phyloP scores from a whole-genome alignment of 352 stramenopile genomes.

The Ophiocytium majus region DNA sequence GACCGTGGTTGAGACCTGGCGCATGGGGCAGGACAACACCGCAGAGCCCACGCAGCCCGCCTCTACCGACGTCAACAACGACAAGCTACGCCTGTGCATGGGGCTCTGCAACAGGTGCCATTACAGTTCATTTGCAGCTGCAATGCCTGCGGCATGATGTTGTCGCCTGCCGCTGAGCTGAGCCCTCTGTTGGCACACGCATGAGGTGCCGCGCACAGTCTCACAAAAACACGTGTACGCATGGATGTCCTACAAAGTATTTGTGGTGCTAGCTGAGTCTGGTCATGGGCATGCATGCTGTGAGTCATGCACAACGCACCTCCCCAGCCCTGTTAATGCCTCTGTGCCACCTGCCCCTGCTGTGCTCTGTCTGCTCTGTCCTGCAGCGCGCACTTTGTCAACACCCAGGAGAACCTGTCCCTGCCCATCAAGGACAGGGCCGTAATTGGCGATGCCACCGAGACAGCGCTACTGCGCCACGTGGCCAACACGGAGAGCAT shows the following conservation, averaged over 20 bases:
- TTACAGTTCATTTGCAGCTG: not conserved
- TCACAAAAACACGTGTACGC: no score
- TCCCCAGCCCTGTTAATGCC: not conserved
- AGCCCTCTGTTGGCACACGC: no score
- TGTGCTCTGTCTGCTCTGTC: not conserved
- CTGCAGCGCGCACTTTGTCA: slow-evolving; percentile 20
- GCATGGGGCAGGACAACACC: not conserved
- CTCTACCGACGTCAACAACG: not conserved
- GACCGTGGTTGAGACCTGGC: slow-evolving; percentile 47
- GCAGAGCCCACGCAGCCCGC: not conserved
- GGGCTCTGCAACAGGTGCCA: slow-evolving; percentile 20
- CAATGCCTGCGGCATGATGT: no score
- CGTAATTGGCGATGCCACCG: slow-evolving; percentile 23
- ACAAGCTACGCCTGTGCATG: slow-evolving; percentile 12
- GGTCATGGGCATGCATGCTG: no score
- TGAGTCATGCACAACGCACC: not conserved
- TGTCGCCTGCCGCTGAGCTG: no score
- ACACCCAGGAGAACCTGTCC: not conserved
- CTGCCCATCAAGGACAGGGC: not conserved
- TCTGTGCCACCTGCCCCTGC: not conserved
- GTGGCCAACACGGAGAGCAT: not conserved
- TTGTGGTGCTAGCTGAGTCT: no score
- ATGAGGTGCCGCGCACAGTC: no score
- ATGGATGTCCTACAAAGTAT: no score
- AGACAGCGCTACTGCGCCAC: slow-evolving; percentile 18